phyloP scores from a whole-genome alignment of 2,329 filamentous ascomycete species.

The Calonectria ilicicola region DNA sequence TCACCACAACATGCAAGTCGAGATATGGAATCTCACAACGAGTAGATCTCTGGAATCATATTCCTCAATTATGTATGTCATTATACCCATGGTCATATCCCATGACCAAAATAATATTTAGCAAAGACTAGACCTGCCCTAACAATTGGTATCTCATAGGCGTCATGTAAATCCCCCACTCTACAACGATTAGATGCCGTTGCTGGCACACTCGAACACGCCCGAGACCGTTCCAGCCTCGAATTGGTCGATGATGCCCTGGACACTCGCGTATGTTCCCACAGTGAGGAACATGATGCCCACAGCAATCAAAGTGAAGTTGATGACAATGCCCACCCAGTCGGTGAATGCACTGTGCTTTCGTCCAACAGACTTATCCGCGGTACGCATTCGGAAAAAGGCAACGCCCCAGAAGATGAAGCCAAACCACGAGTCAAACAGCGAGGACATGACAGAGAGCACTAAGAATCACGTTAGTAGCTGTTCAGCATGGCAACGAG shows the following conservation, averaged over 20 bases:
- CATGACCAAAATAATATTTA: background rate
- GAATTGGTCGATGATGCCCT: conserved; percentile 82
- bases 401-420: conserved; percentile 96
- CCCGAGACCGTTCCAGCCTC: conserved; percentile 71
- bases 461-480: conserved; percentile 51
- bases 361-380: conserved; percentile 67
- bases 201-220: conserved; percentile 80
- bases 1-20: background rate
- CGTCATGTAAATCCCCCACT: conserved; percentile 21
- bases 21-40: background rate
- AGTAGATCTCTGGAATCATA: background rate
- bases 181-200: conserved; percentile 65
- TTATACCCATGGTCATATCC: background rate
- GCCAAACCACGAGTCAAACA: conserved; percentile 93
- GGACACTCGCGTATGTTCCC: conserved; percentile 84
- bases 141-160: conserved; percentile 14
- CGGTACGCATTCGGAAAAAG: conserved; percentile 80
- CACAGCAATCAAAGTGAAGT: conserved; percentile 77
- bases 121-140: background rate
- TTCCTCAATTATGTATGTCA: background rate
- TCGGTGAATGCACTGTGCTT: conserved; percentile 63
- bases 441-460: conserved; percentile 82
- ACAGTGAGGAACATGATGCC: conserved; percentile 85
- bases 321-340: conserved; percentile 70
- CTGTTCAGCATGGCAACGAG: accelerated